Evolutionary conservation across 2,329 filamentous ascomycete genomes (phyloP), one percentile per base, ranked within the genome.

Genomic region (Daldinia sp.): DNA sequence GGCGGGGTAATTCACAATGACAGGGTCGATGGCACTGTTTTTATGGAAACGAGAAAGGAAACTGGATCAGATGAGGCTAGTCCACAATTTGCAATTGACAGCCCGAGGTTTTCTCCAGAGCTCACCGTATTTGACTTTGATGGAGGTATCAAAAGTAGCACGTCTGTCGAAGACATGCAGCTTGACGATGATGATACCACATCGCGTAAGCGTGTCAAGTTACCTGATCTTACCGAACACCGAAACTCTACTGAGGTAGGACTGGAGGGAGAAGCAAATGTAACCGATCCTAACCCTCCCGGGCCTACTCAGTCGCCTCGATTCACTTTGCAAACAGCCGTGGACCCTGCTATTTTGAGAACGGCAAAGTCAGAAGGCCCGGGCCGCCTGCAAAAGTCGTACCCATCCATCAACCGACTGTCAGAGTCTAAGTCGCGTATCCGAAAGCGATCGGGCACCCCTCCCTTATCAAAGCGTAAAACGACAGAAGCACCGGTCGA

Each of bases 171-270:
- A 54, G 69, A 72, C 23, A 78, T 78, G 75, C 72, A 77, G 60
- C 58, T 75, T 61, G 72, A 74, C 65, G 78, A 80, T 69, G 76
- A 74, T 44, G 75, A 78, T 53, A 72, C 65, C 41, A 63, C 67
- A 37, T 70, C 73, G 41, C 78, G 79, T 41, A 85, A 84, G 74
- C 82, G 83, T 59, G 76, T 78, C 50, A 80, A 77, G 71, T 75
- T 78, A 41, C 73, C 76, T 33, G 78, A 81, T 65, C 71, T 75
- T 15, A 67, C 71, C 28, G 42, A 48, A 12, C 30, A 20, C 59
- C 63, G 20, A 54, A 48, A 60, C 23, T 48, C 42, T 37, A 15
- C 44, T 28, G 57, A 58, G 15, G 51, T 61, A 33, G 67, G 64
- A 3, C 60, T 51, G 28, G 65, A 65, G 18, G 60, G 54, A 48